Evolutionary conservation across 352 stramenopile genomes (phyloP), one percentile per base, ranked within the genome.

Genomic region (Paralagenidium karlingii): DNA sequence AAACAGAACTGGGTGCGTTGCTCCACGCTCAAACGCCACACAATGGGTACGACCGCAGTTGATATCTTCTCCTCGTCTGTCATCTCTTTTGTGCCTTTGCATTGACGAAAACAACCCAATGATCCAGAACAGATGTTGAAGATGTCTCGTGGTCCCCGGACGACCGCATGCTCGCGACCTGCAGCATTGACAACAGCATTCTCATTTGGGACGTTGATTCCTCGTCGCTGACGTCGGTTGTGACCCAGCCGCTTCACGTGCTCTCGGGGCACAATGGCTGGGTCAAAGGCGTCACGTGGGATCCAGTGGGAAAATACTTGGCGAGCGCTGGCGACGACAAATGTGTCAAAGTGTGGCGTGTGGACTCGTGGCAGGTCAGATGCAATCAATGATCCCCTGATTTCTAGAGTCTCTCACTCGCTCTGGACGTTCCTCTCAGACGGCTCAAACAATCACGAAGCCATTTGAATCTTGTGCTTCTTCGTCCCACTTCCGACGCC

Each of bases 111-210:
- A 34, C 15, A 41, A 25, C 15, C 3, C 22, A 7, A 41, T 40
- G 21, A 8, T 50, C 5, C 24, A 7, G 21, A 47, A 27, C 34
- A 90, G 77, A 91, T 46, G 79, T 92, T 34, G 68, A 84, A 27
- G 79, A 92, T 29, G 44, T 92, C 5, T 75, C 79, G 16, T 92
- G 79, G 79, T 92, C 79, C 2, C 79, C 79, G 0, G 79, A 92
- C 51, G 79, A 92, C 48, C 73, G 75, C 6, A 85, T 90, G 53
- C 50, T 92, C 13, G 79, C 79, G n/a, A 89, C 75, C 2, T 92
- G 79, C 55, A 89, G 75, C 43, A 89, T 92, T 43, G 79, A 92
- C 56, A 92, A 92, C 46, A 74, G 70, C 24, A 88, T 92, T 45
- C 59, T 85, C 33, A 84, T 92, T 40, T 92, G 79, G 79, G 68